A percentile compares a stretch with the other conserved stretches of the same genome.
Evolutionary conservation across 257 asterid species (phyloP).

Genomic region (Solanum neorickii): DNA sequence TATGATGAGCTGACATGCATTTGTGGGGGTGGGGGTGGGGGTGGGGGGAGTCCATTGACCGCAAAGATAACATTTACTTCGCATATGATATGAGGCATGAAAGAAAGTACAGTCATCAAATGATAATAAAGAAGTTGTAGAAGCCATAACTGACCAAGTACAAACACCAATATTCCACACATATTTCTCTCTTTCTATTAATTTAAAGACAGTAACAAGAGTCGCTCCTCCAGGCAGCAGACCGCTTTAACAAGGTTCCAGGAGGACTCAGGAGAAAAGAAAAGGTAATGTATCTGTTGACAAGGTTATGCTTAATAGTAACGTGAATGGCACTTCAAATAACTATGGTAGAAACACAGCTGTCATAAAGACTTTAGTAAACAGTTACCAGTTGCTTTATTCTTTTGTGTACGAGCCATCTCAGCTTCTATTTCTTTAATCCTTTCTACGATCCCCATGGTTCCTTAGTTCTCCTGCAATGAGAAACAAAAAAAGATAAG

Average conservation of each 20-base stretch:
- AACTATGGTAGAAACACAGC: background rate
- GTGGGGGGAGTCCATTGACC: background rate
- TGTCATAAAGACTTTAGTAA: background rate
- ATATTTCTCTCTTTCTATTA: background rate
- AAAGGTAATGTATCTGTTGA: background rate
- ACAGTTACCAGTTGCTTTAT: conserved; percentile 81
- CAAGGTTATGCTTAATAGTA: background rate
- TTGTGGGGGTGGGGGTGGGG: background rate
- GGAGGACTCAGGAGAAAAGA: background rate
- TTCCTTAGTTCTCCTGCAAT: conserved; percentile 28
- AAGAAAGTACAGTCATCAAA: background rate
- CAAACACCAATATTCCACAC: background rate
- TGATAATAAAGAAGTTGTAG: background rate
- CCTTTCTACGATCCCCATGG: conserved; percentile 90
- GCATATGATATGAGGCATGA: background rate
- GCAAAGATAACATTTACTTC: background rate
- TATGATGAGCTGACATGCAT: background rate
- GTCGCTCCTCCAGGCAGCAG: background rate
- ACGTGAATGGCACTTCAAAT: background rate
- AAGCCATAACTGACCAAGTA: background rate
- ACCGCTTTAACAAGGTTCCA: background rate
- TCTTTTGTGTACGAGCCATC: conserved; percentile 99
- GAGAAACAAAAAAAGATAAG: background rate
- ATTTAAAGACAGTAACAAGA: background rate
- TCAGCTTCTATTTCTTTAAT: conserved; percentile 92